Evolutionary conservation across 176 grass and related monocot species (phyloP).

Genomic region (Carex cristatella): DNA sequence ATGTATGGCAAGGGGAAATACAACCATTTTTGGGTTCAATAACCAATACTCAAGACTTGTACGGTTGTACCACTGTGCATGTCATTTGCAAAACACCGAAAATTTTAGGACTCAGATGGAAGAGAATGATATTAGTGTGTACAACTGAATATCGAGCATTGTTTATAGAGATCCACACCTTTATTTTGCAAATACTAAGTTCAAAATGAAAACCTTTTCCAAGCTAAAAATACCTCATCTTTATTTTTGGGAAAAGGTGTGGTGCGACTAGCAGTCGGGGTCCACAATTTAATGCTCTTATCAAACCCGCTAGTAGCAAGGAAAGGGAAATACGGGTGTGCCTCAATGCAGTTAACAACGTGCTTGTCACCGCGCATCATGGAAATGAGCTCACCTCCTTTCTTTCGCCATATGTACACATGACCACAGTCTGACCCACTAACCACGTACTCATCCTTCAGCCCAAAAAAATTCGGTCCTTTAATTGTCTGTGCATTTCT

Average conservation of each 20-base stretch:
- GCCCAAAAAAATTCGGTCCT: constrained; percentile 80
- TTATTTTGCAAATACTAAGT: neutral
- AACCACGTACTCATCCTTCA: constrained; percentile 68
- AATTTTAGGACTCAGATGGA: neutral
- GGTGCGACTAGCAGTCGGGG: constrained; percentile 28
- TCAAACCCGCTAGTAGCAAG: constrained; percentile 78
- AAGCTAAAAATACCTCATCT: constrained; percentile 36
- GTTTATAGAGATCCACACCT: neutral
- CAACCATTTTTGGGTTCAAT: neutral
- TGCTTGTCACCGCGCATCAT: constrained; percentile 64
- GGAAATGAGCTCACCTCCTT: constrained; percentile 56
- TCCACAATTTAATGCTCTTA: constrained; percentile 62
- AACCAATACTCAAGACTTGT: neutral
- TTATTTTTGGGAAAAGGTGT: constrained; percentile 44
- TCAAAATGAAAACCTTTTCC: neutral
- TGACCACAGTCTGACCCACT: constrained; percentile 87
- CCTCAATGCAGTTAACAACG: constrained; percentile 67
- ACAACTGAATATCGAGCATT: neutral
- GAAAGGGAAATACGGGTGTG: constrained; percentile 62
- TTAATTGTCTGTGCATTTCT: constrained; percentile 75
- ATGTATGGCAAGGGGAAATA: neutral
- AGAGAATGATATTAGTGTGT: neutral
- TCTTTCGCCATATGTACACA: constrained; percentile 81
- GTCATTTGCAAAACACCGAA: neutral
- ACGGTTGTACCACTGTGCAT: neutral